Evolutionary conservation across 2,329 filamentous ascomycete genomes (phyloP), one percentile per base, ranked within the genome.

Genomic region (Cladorrhinum sp.): DNA sequence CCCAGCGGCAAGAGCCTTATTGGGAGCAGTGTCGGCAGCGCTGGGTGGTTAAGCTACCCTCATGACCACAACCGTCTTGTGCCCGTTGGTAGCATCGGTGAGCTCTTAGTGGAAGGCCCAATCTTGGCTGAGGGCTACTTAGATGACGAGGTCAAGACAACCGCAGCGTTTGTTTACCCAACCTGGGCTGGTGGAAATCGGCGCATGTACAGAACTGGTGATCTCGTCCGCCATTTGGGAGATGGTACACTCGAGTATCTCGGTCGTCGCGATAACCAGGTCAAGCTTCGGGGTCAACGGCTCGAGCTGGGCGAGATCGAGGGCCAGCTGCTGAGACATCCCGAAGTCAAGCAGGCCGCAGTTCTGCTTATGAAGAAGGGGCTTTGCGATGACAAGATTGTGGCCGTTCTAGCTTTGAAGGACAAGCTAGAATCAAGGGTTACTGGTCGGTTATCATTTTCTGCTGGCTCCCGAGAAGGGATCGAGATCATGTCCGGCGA

Each of bases 201-300:
- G 77, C 79, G 12, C 77, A 55, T 69, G 24, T 83, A 81, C 65
- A 77, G 76, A 61, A 81, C 80, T 1, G 81, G 80, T 9, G 81
- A 83, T 65, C 69, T 83, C 1, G 80, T 73, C 3, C 66, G 67
- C 24, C 79, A 80, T 42, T 70, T 76, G 24, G 64, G 68, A 0
- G 75, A 82, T 33, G 77, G 78, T 0, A 69, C 69, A 0, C 66
- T 83, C 2, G 67, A 73, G 0, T 82, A 77, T 48, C 60, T 82
- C n/a, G 81, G 81, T n/a, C 76, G 85, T 14, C 84, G 83, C 61
- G 84, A 87, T 64, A 77, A 77, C 0, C 85, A 87, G 67, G 77
- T 86, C 46, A 87, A 87, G 68, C 71, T 87, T 6, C 77, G 80
- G 14, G 87, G 87, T 9, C 85, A 80, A 60, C 72, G 84, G 28